Base-by-base conservation (phyloP, 2,329 filamentous ascomycete genomes). In the Rutstroemia sp. region DNA sequence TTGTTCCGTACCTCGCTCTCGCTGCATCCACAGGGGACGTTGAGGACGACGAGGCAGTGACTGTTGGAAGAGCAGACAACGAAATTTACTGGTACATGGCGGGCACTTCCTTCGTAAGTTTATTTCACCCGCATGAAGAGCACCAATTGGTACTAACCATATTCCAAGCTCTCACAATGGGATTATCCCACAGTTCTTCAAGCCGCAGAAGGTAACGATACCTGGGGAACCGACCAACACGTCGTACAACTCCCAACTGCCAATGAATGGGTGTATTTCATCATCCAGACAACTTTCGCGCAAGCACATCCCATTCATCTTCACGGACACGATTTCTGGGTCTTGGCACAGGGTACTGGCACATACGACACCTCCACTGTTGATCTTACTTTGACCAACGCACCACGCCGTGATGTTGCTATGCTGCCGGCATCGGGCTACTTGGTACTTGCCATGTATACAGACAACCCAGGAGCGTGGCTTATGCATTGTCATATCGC, bases 71-170 rank as follows among this genome's bases (percentile, higher is more conserved):
- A 9, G 63, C 62, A 53, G 64, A 54, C 45, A 62, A 52, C 30
- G 66, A 74, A 48, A 75, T 77, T 68, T 70, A 71, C 50, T 79
- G 77, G 77, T 72, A 70, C 37, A 67, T 79, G 60, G 77, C 75
- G 60, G 72, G 68, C 23, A 77, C 71, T 3, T 74, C 74, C 2
- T 74, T 80, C 67, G 59, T 44, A 34, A 34, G 30, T 12, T 34
- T 34, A 34, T 70, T 1, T 71, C 76, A 4, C 70, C 30, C 5
- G 10, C 30, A 34, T 14, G 12, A 34, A 34, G 10, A 12, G 30
- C 30, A 12, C 10, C 12, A 34, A 34, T 34, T 12, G 10, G 30
- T 12, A 34, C 30, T 34, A 34, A 34, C 9, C 9, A 34, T 34
- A 34, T 34, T 12, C 10, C 4, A 12, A 34, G 30, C 30, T 34